These are phyloP conservation scores for Phaeosphaeriaceae sp. DNA, from an alignment of 2,329 filamentous ascomycete genomes.

Conservation along the genomic window DNA sequence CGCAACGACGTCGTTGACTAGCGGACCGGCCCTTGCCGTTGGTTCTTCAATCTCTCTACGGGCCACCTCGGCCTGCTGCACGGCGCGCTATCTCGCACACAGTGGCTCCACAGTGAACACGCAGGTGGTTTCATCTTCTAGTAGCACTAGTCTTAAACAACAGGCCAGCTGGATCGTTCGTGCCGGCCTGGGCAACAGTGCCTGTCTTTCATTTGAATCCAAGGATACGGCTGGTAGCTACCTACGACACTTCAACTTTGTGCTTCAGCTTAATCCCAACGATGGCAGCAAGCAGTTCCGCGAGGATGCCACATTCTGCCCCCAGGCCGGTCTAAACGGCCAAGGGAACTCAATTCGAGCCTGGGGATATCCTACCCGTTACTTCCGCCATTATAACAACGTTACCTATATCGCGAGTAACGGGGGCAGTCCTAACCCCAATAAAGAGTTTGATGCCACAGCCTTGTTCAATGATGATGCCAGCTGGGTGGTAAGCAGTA, in stretches of 20 bases:
- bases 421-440: constrained; percentile 57
- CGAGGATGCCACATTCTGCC: constrained; percentile 70
- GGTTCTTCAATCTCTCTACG: constrained; percentile 62
- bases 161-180: constrained; percentile 65
- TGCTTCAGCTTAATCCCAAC: constrained; percentile 56
- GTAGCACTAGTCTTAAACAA: constrained; percentile 56
- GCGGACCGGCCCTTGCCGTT: constrained; percentile 56
- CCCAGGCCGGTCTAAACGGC: constrained; percentile 59
- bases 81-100: constrained; percentile 63
- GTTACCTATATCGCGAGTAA: constrained; percentile 59
- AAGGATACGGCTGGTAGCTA: constrained; percentile 64
- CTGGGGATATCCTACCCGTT: constrained; percentile 67
- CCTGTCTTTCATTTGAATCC: constrained; percentile 68
- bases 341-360: constrained; percentile 60
- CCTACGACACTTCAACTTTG: constrained; percentile 63
- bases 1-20: constrained; percentile 55
- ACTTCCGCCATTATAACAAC: constrained; percentile 61
- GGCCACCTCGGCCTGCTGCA: constrained; percentile 62
- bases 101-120: constrained; percentile 59
- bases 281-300: constrained; percentile 63
- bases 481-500: constrained; percentile 50
- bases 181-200: constrained; percentile 62
- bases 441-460: constrained; percentile 55
- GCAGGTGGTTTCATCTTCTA: constrained; percentile 62
- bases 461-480: constrained; percentile 61